Conservation (phyloP, 495 filamentous ascomycete genomes). For the Aspergillus leporis region DNA sequence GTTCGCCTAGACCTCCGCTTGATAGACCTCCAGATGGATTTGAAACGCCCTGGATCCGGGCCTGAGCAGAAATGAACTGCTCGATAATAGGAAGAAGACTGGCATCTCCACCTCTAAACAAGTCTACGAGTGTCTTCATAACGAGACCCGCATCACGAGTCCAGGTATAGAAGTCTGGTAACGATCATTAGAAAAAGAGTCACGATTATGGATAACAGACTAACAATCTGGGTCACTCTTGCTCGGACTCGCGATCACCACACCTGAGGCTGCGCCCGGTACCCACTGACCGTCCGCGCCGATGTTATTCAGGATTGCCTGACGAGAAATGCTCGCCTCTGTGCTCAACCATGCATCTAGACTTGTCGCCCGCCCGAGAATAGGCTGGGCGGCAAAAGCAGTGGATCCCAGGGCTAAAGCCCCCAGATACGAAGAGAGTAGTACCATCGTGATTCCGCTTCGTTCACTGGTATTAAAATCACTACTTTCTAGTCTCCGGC, state of each 20-base stretch:
- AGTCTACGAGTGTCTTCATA: conserved; percentile 54
- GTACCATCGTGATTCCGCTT: not conserved
- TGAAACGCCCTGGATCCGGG: conserved; percentile 50
- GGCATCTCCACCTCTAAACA: conserved; percentile 43
- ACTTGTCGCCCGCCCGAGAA: not conserved
- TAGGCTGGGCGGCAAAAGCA: not conserved
- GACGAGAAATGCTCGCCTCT: conserved; percentile 50
- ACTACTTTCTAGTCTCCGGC: not conserved
- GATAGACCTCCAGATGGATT: conserved; percentile 56
- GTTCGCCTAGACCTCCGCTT: conserved; percentile 58
- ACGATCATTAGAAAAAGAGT: not conserved
- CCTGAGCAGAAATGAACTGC: conserved; percentile 55
- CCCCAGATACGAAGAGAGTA: not conserved
- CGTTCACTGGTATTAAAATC: not conserved
- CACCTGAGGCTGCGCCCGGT: conserved; percentile 42
- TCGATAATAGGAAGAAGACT: conserved; percentile 44
- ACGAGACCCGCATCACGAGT: conserved; percentile 60
- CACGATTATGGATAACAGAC: conserved; percentile 12
- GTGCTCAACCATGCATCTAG: conserved; percentile 52
- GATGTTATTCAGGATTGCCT: conserved; percentile 56
- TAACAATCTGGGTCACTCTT: conserved; percentile 54
- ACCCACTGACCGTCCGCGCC: conserved; percentile 48
- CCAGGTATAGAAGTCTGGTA: conserved; percentile 61
- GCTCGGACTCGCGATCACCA: conserved; percentile 56
- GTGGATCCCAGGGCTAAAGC: not conserved